Evolutionary conservation across 768 basidiomycete species (phyloP).

Genomic region (Strobilomyces dryophilus): DNA sequence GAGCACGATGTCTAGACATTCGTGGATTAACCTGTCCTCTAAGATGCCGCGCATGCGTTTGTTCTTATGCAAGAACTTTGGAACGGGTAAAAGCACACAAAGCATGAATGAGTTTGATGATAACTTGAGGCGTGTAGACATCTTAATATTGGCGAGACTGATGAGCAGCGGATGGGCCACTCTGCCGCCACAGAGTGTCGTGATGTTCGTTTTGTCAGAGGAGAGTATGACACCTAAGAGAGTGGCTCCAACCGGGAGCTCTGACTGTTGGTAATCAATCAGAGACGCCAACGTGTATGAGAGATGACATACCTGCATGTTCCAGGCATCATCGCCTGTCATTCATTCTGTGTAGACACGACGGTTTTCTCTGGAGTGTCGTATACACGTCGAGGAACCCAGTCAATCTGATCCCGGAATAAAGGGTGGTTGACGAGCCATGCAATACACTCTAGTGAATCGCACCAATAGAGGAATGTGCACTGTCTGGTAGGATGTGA

Average conservation of each 20-base stretch:
- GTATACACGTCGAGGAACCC: neutral
- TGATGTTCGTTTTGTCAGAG: neutral
- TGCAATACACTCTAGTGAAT: neutral
- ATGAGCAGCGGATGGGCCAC: neutral
- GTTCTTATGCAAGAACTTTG: neutral
- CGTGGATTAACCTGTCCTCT: neutral
- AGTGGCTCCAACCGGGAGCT: neutral
- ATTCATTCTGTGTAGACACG: neutral
- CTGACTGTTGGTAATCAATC: neutral
- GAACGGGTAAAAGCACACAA: neutral
- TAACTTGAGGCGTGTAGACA: neutral
- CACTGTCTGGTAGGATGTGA: neutral
- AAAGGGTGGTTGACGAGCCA: neutral
- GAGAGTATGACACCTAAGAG: neutral
- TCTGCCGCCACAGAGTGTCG: neutral
- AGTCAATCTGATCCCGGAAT: neutral
- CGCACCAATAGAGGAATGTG: neutral
- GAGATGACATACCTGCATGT: neutral
- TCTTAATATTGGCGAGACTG: neutral
- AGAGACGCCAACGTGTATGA: neutral
- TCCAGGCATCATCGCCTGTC: neutral
- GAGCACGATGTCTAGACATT: neutral
- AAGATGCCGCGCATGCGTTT: neutral
- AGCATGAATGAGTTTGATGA: neutral
- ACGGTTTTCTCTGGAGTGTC: neutral